These are phyloP conservation scores for Entomortierella parvispora DNA, from an alignment of 192 early-diverging fungal species.

Conservation along the genomic window DNA sequence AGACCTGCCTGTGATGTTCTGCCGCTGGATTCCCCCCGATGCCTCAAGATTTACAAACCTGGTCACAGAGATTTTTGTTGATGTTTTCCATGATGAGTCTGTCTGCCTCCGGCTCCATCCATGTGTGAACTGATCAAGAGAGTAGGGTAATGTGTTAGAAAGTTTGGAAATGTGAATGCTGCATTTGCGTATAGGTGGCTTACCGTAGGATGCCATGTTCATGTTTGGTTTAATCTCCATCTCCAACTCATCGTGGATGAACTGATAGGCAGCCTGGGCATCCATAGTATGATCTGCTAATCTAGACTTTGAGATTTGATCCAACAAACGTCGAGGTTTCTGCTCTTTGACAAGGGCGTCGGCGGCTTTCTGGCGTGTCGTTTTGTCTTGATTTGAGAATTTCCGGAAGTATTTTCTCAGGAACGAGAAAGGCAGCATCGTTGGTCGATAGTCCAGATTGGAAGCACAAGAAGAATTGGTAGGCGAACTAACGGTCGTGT, in stretches of 20 bases:
- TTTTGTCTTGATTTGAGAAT: too few species aligned
- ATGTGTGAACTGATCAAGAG: constrained; percentile 74
- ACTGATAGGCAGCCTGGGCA: constrained; percentile 70
- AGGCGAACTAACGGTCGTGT: too few species aligned
- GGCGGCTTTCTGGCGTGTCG: too few species aligned
- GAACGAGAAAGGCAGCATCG: too few species aligned
- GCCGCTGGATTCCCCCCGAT: constrained; percentile 55
- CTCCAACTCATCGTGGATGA: constrained; percentile 79
- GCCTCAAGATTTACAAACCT: constrained; percentile 61
- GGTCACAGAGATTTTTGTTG: constrained; percentile 76
- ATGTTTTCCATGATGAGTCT: constrained; percentile 81
- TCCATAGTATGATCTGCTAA: constrained; percentile 54
- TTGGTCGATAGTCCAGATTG: too few species aligned
- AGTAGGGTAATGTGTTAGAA: constrained; percentile 69
- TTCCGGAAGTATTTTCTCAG: too few species aligned
- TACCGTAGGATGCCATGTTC: constrained; percentile 75
- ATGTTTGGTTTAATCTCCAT: constrained; percentile 82
- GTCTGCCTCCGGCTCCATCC: constrained; percentile 86
- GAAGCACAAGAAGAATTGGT: too few species aligned
- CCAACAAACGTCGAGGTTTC: too few species aligned
- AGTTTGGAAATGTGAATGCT: too few species aligned
- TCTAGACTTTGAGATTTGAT: constrained; percentile 56
- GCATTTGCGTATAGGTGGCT: background rate
- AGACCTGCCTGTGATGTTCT: background rate
- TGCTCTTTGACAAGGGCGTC: too few species aligned